Evolutionary conservation across 2,329 filamentous ascomycete species (phyloP).

Genomic region (Pestalotiopsis sp.): DNA sequence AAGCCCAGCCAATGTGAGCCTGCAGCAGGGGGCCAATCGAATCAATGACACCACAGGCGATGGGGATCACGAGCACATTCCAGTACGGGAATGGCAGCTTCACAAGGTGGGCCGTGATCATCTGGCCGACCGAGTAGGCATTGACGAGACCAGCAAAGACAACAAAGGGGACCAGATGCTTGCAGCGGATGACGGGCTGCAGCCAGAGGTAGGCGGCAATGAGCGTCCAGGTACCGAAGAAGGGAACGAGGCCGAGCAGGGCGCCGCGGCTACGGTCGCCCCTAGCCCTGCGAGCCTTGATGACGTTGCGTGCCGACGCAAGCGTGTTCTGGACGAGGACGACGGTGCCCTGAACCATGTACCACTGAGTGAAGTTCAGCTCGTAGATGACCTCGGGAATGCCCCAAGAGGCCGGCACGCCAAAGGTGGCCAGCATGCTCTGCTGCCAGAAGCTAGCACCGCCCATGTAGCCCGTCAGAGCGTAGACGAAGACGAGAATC

Average conservation of each 20-base stretch:
- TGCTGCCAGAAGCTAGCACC: conserved; percentile 94
- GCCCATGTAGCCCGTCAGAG: conserved; percentile 80
- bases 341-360: conserved; percentile 81
- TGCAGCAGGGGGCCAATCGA: conserved; percentile 73
- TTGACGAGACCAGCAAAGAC: conserved; percentile 90
- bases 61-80: conserved; percentile 80
- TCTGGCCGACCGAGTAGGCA: conserved; percentile 92
- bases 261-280: conserved; percentile 74
- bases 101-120: conserved; percentile 92
- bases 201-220: conserved; percentile 80
- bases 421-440: conserved; percentile 72
- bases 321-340: conserved; percentile 86
- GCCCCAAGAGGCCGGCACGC: conserved; percentile 63
- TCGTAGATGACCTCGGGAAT: conserved; percentile 76
- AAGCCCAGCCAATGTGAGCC: conserved; percentile 59
- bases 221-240: conserved; percentile 76
- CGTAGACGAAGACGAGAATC: conserved; percentile 80
- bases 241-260: conserved; percentile 81
- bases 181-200: conserved; percentile 79
- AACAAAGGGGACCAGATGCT: conserved; percentile 86
- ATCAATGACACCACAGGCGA: conserved; percentile 79
- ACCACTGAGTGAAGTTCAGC: conserved; percentile 88
- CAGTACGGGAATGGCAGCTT: conserved; percentile 87
- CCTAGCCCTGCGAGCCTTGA: conserved; percentile 74
- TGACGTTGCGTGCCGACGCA: conserved; percentile 80